Conservation (phyloP, 106 monocot genomes). For the Allium sativum region DNA sequence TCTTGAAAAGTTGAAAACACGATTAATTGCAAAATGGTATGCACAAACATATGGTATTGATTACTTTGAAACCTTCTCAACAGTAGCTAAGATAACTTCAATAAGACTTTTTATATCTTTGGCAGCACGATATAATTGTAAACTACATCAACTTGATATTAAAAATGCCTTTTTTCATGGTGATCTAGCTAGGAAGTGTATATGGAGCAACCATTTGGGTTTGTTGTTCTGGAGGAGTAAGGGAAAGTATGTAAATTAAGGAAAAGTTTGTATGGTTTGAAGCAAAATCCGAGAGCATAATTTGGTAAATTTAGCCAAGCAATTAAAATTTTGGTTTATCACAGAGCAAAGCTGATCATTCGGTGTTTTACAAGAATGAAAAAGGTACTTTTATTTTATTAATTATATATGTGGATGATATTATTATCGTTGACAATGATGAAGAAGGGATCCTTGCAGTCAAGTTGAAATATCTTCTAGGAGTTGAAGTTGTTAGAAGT, state of each 20-base stretch:
- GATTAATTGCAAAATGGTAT: conserved; percentile 16
- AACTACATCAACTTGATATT: conserved; percentile 16
- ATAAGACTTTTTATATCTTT: conserved; percentile 10
- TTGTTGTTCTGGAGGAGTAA: background rate
- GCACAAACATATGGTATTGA: conserved; percentile 18
- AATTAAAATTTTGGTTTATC: no score
- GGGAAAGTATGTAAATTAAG: conserved; percentile 5
- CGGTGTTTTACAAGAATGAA: no score
- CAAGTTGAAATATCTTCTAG: no score
- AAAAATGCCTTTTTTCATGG: conserved; percentile 27
- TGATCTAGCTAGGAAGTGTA: conserved; percentile 12
- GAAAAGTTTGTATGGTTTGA: conserved; percentile 21
- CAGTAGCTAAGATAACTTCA: conserved; percentile 21
- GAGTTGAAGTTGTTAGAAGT: no score
- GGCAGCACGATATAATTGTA: background rate
- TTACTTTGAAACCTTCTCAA: conserved; percentile 25
- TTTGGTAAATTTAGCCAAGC: no score
- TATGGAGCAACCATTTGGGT: conserved; percentile 15
- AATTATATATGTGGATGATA: conserved; percentile 29
- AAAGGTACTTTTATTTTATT: no score
- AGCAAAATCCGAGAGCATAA: no score
- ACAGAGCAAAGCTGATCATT: no score
- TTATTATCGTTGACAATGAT: conserved; percentile 19
- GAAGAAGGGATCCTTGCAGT: background rate
- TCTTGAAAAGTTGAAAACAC: conserved; percentile 17